Evolutionary conservation across 2,329 filamentous ascomycete species (phyloP), one percentile per base, ranked within the genome.

Genomic region (Penicillium crustosum): DNA sequence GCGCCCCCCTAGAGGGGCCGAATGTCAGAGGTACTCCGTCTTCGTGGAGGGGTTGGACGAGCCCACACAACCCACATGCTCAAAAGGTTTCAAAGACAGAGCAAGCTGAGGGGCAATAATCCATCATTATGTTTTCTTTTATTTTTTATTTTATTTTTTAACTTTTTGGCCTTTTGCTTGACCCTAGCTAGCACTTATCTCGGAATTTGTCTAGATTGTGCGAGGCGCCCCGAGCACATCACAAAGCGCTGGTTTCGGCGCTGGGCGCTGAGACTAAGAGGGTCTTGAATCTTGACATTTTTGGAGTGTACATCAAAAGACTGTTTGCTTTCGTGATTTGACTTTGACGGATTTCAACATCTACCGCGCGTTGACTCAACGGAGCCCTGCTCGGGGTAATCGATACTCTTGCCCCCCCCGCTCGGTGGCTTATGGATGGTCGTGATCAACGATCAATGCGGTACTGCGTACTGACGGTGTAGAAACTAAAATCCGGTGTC

Each of bases 191-290:
- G 27, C 10, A 53, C 17, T 9, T 45, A 44, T 50, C 38, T 36
- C 53, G 31, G n/a, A 29, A 43, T 8, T 44, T 35, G 47, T 55
- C 45, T 38, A n/a, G 53, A 55, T 50, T 35, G 38, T 50, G 45
- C 38, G 42, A 51, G 17, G 53, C 35, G 53, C 45, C 53, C 53
- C 45, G 53, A 51, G 53, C 53, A 49, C 53, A 33, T 55, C 52
- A 42, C 53, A 49, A 53, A 42, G 19, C 15, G 45, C 27, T 45
- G 29, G 15, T 41, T 35, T 35, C 29, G 4, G 48, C 48, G n/a
- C 17, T 53, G 27, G 27, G 13, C 23, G 23, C 23, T 38, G 42
- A 42, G 27, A 49, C 47, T 51, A 19, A 31, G 45, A 43, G 38
- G 53, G 53, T 41, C 29, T 42, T 42, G 36, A 50, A 43, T 21